phyloP scores from a whole-genome alignment of 2,329 filamentous ascomycete species.

The Aspergillus hortae region DNA sequence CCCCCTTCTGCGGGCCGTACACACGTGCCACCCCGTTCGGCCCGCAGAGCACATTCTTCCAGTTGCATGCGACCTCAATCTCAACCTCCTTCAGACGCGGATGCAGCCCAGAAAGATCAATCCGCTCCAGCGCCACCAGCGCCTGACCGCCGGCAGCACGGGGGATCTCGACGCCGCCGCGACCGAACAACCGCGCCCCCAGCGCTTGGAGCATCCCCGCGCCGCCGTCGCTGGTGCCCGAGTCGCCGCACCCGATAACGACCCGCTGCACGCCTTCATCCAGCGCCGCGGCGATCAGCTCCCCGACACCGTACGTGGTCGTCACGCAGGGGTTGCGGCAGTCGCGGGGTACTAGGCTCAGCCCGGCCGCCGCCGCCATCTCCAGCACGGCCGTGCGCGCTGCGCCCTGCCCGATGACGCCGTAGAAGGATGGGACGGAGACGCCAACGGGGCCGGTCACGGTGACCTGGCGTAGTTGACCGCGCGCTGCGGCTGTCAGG shows the following conservation, averaged over 20 bases:
- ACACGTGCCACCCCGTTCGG: slow-evolving; percentile 48
- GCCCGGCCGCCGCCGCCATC: slow-evolving; percentile 53
- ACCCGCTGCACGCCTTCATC: slow-evolving; percentile 46
- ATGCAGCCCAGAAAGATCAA: slow-evolving; percentile 42
- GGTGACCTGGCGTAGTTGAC: slow-evolving; percentile 33
- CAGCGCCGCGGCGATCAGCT: slow-evolving; percentile 47
- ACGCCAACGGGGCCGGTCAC: slow-evolving; percentile 47
- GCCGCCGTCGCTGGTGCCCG: slow-evolving; percentile 53
- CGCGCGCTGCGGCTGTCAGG: slow-evolving; percentile 43
- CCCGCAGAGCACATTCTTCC: slow-evolving; percentile 51
- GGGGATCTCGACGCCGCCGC: slow-evolving; percentile 35
- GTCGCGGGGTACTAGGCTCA: slow-evolving; percentile 47
- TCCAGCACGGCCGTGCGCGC: slow-evolving; percentile 47
- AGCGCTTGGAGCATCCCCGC: slow-evolving; percentile 54
- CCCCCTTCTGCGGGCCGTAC: slow-evolving; percentile 53
- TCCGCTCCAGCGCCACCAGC: slow-evolving; percentile 34
- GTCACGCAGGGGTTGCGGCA: slow-evolving; percentile 47
- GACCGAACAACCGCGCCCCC: slow-evolving; percentile 44
- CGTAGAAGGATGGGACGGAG: slow-evolving; percentile 45
- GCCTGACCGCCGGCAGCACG: slow-evolving; percentile 41
- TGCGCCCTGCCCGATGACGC: slow-evolving; percentile 36
- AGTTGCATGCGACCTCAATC: slow-evolving; percentile 52
- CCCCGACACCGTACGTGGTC: slow-evolving; percentile 52
- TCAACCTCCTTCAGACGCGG: slow-evolving; percentile 32
- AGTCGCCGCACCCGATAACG: slow-evolving; percentile 53